Percentiles rank a stretch among this genome's conserved stretches.
phyloP scores from a whole-genome alignment of 371 early-diverging fungal genomes.

The Mucor saturninus region DNA sequence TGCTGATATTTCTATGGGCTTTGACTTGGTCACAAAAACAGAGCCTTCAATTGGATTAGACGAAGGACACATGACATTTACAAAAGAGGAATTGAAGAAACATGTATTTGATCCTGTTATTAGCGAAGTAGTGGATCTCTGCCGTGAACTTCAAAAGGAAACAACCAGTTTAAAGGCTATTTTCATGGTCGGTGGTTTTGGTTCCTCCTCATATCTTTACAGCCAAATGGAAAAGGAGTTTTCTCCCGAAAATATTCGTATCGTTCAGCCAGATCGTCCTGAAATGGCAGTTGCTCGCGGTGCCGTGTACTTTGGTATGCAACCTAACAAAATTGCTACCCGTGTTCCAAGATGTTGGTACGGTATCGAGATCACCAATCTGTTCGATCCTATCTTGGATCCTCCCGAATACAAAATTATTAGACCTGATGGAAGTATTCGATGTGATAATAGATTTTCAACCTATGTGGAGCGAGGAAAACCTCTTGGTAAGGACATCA shows the following conservation, averaged over 20 bases:
- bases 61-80: constrained; percentile 43
- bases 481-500: constrained; percentile 36
- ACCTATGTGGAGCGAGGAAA: constrained; percentile 50
- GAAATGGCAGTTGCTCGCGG: constrained; percentile 55
- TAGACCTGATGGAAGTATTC: constrained; percentile 44
- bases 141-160: constrained; percentile 37
- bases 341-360: constrained; percentile 54
- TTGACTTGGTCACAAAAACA: constrained; percentile 48
- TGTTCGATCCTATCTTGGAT: constrained; percentile 45
- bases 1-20: constrained; percentile 52
- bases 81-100: constrained; percentile 42
- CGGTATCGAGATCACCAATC: constrained; percentile 52
- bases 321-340: constrained; percentile 46
- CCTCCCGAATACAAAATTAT: constrained; percentile 49
- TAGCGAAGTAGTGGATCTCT: constrained; percentile 33
- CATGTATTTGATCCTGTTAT: constrained; percentile 54
- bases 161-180: constrained; percentile 48
- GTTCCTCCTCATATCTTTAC: constrained; percentile 52
- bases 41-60: constrained; percentile 52
- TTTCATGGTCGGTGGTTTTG: constrained; percentile 55
- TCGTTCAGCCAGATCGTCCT: constrained; percentile 47
- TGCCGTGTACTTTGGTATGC: constrained; percentile 51
- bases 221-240: constrained; percentile 44
- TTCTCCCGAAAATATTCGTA: constrained; percentile 26
- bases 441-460: constrained; percentile 52